phyloP scores from a whole-genome alignment of 1,139 yeast genomes.

The Blastobotrys apis region DNA sequence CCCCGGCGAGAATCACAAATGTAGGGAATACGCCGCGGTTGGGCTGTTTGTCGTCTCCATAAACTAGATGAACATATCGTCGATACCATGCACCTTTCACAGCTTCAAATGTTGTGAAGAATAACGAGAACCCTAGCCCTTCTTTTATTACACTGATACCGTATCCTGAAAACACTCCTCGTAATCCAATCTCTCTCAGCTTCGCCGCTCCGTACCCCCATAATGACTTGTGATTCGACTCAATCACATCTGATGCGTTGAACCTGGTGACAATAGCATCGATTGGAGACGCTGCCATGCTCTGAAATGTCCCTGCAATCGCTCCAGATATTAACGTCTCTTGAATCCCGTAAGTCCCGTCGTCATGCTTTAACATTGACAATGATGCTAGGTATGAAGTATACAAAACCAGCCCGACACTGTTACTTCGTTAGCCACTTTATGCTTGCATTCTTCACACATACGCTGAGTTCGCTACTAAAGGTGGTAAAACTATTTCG shows the following conservation, averaged over 20 bases:
- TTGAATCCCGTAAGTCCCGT: conserved; percentile 19
- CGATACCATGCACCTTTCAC: conserved; percentile 47
- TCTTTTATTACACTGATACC: conserved; percentile 73
- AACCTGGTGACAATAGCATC: conserved; percentile 88
- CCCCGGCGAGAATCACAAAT: conserved; percentile 81
- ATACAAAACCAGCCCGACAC: conserved; percentile 76
- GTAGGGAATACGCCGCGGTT: conserved; percentile 53
- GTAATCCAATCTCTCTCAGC: conserved; percentile 65
- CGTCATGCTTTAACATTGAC: conserved; percentile 23
- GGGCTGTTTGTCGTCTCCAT: conserved; percentile 16
- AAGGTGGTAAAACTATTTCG: conserved; percentile 60
- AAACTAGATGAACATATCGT: conserved; percentile 19
- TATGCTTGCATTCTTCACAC: conserved; percentile 13
- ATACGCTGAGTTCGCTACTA: conserved; percentile 70
- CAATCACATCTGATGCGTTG: conserved; percentile 65
- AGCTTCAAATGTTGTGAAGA: conserved; percentile 80
- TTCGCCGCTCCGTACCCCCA: conserved; percentile 75
- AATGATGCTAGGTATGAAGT: conserved; percentile 62
- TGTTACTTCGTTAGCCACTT: conserved; percentile 6
- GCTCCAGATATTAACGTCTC: conserved; percentile 81
- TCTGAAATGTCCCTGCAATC: conserved; percentile 79
- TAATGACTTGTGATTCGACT: conserved; percentile 63
- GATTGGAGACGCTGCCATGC: conserved; percentile 89
- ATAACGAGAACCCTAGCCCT: conserved; percentile 78
- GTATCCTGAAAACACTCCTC: conserved; percentile 89